A percentile compares a stretch with the other conserved stretches of the same genome.
Evolutionary conservation across 192 early-diverging fungal species (phyloP).

Genomic region (Entomortierella chlamydospora): DNA sequence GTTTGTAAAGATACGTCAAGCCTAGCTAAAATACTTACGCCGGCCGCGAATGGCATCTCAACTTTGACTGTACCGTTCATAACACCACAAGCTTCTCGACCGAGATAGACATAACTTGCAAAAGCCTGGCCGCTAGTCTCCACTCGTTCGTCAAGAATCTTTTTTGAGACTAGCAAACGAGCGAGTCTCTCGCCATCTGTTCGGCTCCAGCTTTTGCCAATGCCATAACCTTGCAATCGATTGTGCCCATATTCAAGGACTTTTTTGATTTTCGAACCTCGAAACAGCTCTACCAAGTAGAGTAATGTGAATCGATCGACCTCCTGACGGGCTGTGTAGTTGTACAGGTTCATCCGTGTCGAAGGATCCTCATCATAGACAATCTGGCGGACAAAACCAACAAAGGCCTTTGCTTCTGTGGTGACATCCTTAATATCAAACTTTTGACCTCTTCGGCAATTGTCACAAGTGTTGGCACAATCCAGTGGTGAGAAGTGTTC

Average conservation of each 20-base stretch:
- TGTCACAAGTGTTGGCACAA: conserved; percentile 90
- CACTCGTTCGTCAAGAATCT: conserved; percentile 72
- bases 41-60: conserved; percentile 53
- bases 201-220: conserved; percentile 63
- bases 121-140: conserved; percentile 73
- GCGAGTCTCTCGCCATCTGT: conserved; percentile 79
- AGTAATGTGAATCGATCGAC: conserved; percentile 63
- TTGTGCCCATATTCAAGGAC: conserved; percentile 66
- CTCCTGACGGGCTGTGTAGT: conserved; percentile 17
- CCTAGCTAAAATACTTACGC: conserved; percentile 24
- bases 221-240: conserved; percentile 63
- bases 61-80: conserved; percentile 60
- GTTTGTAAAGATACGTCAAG: not conserved
- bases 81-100: conserved; percentile 58
- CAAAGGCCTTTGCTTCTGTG: conserved; percentile 39
- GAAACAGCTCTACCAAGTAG: conserved; percentile 79
- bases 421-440: conserved; percentile 48
- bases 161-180: conserved; percentile 70
- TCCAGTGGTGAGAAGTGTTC: conserved; percentile 74
- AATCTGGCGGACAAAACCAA: conserved; percentile 30
- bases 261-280: conserved; percentile 71
- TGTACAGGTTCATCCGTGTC: conserved; percentile 30
- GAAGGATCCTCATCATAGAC: conserved; percentile 37
- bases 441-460: conserved; percentile 66
- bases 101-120: conserved; percentile 68